Base-by-base conservation (phyloP, 495 filamentous ascomycete genomes). In the Penicillium alfredii region DNA sequence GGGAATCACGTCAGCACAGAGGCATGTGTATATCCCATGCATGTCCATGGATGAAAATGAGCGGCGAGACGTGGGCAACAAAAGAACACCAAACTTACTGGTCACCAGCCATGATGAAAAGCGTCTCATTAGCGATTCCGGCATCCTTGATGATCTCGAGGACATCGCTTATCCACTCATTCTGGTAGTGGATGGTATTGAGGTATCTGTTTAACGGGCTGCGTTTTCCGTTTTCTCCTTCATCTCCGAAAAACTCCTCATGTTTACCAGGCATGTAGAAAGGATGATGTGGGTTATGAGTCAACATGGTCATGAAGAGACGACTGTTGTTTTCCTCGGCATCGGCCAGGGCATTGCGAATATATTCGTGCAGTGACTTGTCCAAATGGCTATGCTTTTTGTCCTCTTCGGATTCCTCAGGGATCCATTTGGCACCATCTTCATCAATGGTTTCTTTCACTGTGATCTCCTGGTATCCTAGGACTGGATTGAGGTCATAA, bases 361-460 rank as follows among this genome's bases (percentile, higher is more conserved):
- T 55, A 34, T 69, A 69, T 1, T 43, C 45, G n/a, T 54, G 46
- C 7, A 68, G 38, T 14, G 58, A 51, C 2, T 52, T 52, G 32
- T 69, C 66, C 1, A 57, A 53, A 31, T 66, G 66, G 8, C 62
- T 63, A 51, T 64, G 68, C 40, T 64, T 65, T 19, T 67, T 68
- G 40, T 45, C 48, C 33, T 61, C 56, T 4, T 63, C 47, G n/a
- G n/a, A n/a, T 0, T 40, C 40, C 6, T 40, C 36, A 1, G 47
- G 35, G 7, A 23, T 18, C 13, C 48, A 41, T 6, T 55, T 49
- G 25, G 51, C 37, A 6, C 51, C 46, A 11, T 57, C 55, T 24
- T 60, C 39, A 8, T 52, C 53, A 6, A 69, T 50, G 8, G 46
- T 58, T 26, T 45, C 35, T 17, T n/a, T n/a, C n/a, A n/a, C n/a